Evolutionary conservation across 495 filamentous ascomycete species (phyloP).

Genomic region (Penicillium antarcticum): DNA sequence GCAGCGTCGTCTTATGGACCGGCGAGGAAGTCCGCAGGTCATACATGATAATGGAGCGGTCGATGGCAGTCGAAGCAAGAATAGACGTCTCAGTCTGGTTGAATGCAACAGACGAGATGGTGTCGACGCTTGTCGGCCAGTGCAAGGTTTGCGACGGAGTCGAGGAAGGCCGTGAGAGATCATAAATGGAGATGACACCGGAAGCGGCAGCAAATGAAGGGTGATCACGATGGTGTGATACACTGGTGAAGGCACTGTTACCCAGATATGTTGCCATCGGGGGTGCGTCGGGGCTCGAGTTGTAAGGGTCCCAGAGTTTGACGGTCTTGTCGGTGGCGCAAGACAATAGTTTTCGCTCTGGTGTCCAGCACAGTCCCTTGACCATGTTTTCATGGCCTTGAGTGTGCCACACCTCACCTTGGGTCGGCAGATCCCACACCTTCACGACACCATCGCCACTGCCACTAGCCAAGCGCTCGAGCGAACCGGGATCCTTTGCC

Average conservation of each 20-base stretch:
- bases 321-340: slow-evolving; percentile 84
- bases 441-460: slow-evolving; percentile 88
- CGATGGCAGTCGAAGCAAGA: slow-evolving; percentile 75
- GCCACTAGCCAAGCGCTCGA: slow-evolving; percentile 72
- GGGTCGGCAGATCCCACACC: slow-evolving; percentile 82
- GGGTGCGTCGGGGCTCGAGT: slow-evolving; percentile 55
- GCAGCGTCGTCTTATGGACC: slow-evolving; percentile 72
- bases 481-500: slow-evolving; percentile 65
- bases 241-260: slow-evolving; percentile 71
- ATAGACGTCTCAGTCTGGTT: slow-evolving; percentile 94
- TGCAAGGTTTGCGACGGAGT: slow-evolving; percentile 74
- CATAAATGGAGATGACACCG: slow-evolving; percentile 80
- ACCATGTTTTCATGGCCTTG: slow-evolving; percentile 86
- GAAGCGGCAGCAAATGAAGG: slow-evolving; percentile 78
- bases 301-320: slow-evolving; percentile 90
- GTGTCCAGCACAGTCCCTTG: slow-evolving; percentile 86
- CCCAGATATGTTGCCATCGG: slow-evolving; percentile 84
- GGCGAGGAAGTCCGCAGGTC: slow-evolving; percentile 87
- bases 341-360: slow-evolving; percentile 79
- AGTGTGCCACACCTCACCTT: slow-evolving; percentile 76
- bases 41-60: slow-evolving; percentile 82
- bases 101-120: slow-evolving; percentile 86
- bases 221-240: slow-evolving; percentile 74
- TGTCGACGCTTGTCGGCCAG: slow-evolving; percentile 86
- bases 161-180: slow-evolving; percentile 68